Percentiles rank a stretch among this genome's conserved stretches.
Evolutionary conservation across 2,329 filamentous ascomycete genomes (phyloP).

Genomic region (Samsoniella hepiali): DNA sequence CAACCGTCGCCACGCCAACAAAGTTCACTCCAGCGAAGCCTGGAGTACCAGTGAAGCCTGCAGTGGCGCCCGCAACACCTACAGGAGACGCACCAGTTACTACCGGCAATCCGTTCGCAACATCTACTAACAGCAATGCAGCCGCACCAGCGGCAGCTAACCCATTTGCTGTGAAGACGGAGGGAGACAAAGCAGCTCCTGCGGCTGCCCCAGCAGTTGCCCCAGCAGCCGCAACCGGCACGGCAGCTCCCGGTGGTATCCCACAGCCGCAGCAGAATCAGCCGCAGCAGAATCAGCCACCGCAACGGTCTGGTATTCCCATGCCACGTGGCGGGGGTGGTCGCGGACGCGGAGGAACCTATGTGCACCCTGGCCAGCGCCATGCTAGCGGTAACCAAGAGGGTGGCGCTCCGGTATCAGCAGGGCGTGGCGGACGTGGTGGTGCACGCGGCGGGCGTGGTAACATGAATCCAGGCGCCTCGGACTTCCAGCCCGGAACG

Average conservation of each 20-base stretch:
- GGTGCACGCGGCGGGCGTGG: constrained; percentile 39
- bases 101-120: constrained; percentile 21
- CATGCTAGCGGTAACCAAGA: constrained; percentile 35
- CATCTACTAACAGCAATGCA: constrained; percentile 23
- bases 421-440: constrained; percentile 40
- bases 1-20: background rate
- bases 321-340: constrained; percentile 41
- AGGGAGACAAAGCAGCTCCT: constrained; percentile 21
- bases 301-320: constrained; percentile 37
- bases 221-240: constrained; percentile 16
- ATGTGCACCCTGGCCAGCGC: constrained; percentile 38
- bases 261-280: constrained; percentile 20
- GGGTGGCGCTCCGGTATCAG: constrained; percentile 27
- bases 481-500: constrained; percentile 56
- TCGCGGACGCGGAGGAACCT: constrained; percentile 37
- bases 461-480: constrained; percentile 48
- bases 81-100: constrained; percentile 5
- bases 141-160: constrained; percentile 24
- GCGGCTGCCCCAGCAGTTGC: constrained; percentile 11
- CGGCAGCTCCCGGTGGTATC: constrained; percentile 16
- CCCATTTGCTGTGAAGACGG: constrained; percentile 30
- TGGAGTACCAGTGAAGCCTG: background rate
- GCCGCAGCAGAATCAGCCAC: constrained; percentile 21
- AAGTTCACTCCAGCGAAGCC: constrained; percentile 25
- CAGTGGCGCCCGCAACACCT: background rate